Conservation (phyloP, 306 rosid genomes). For the Trifolium dubium region DNA sequence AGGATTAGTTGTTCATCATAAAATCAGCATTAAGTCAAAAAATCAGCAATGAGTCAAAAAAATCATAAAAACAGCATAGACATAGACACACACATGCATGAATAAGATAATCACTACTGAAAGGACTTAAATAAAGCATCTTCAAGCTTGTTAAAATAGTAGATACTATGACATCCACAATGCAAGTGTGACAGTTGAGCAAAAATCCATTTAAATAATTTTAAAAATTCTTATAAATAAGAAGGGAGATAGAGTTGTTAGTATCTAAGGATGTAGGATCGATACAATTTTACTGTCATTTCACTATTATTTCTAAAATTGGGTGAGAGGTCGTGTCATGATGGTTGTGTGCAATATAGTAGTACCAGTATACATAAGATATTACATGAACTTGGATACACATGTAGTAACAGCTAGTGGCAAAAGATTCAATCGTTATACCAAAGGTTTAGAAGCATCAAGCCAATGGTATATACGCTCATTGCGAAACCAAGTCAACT, state of each 20-base stretch:
- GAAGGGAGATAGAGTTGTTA: neutral
- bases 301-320: slow-evolving; percentile 5
- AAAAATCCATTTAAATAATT: neutral
- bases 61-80: neutral
- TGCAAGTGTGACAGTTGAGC: slow-evolving; percentile 7
- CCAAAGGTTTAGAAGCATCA: slow-evolving; percentile 89
- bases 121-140: slow-evolving; percentile 25
- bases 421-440: slow-evolving; percentile 48
- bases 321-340: slow-evolving; percentile 1
- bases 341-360: neutral
- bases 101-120: slow-evolving; percentile 19
- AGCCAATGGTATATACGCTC: slow-evolving; percentile 92
- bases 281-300: neutral
- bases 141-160: neutral
- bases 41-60: slow-evolving; percentile 23
- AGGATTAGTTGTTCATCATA: slow-evolving; percentile 40
- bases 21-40: slow-evolving; percentile 25
- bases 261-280: neutral
- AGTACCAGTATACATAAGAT: neutral
- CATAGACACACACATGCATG: neutral
- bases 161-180: neutral
- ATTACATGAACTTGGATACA: neutral
- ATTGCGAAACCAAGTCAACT: slow-evolving; percentile 90
- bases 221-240: slow-evolving; percentile 7
- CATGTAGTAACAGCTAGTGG: slow-evolving; percentile 14